Percentiles rank a stretch among this genome's conserved stretches.
These are phyloP conservation scores for Alnus glutinosa DNA, from an alignment of 306 rosid species.

Conservation along the genomic window DNA sequence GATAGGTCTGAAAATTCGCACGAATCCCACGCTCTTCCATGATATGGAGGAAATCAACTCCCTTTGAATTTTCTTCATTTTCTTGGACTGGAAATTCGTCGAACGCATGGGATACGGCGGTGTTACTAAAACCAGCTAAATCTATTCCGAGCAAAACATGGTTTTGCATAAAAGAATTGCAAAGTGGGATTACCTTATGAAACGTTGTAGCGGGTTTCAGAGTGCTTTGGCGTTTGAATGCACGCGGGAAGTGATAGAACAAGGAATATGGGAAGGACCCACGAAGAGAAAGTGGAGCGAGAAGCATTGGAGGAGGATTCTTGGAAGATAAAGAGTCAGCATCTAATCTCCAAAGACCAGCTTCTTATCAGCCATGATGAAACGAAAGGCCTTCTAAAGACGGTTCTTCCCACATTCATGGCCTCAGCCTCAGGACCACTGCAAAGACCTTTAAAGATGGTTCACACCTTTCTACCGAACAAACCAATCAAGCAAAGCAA, in stretches of 20 bases:
- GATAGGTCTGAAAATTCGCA: slow-evolving; percentile 69
- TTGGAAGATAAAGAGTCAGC: slow-evolving; percentile 3
- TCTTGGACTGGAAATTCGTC: slow-evolving; percentile 31
- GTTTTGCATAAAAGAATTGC: background rate
- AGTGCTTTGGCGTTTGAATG: slow-evolving; percentile 17
- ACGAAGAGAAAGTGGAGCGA: slow-evolving; percentile 21
- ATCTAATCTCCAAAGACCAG: slow-evolving; percentile 4
- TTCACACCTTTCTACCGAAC: too few species aligned
- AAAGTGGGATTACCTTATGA: slow-evolving; percentile 33
- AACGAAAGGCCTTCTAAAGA: background rate
- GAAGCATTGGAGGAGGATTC: slow-evolving; percentile 24
- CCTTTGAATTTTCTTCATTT: slow-evolving; percentile 37
- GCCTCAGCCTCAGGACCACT: too few species aligned
- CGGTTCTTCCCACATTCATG: background rate
- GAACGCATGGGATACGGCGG: slow-evolving; percentile 36
- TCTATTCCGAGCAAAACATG: slow-evolving; percentile 13
- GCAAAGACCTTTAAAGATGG: too few species aligned
- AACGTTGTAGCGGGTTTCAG: slow-evolving; percentile 9
- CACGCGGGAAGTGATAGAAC: slow-evolving; percentile 26
- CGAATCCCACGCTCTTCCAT: slow-evolving; percentile 70
- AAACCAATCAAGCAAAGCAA: too few species aligned
- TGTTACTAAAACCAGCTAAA: slow-evolving; percentile 41
- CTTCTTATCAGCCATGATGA: background rate
- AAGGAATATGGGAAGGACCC: slow-evolving; percentile 29
- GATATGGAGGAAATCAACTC: slow-evolving; percentile 49